Evolutionary conservation across 2,329 filamentous ascomycete species (phyloP), one percentile per base, ranked within the genome.

Genomic region (Rutstroemia sp.): DNA sequence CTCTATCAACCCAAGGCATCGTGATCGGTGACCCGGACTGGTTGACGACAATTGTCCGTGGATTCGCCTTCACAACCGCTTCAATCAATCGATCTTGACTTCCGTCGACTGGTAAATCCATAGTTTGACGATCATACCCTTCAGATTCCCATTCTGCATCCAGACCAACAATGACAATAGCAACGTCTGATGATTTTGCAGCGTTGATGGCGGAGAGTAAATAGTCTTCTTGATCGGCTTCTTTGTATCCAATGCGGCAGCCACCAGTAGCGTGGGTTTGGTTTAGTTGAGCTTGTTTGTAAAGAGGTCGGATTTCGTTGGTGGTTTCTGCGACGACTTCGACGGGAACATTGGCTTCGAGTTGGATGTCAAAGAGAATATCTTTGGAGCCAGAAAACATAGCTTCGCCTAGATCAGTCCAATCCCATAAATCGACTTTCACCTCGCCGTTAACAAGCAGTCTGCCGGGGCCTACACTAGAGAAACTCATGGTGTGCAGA

Each of bases 61-160:
- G 76, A 65, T 88, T 89, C 4, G 79, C 83, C 16, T 76, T 74
- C 17, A 83, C 73, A 0, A 88, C 76, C 1, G 82, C 82, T 49
- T 81, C 76, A 54, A 88, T 76, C 4, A 89, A 76, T 39, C 78
- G 77, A 65, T 88, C 84, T 63, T 84, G 80, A 67, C 73, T 79
- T 46, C 74, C 79, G 58, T 78, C 72, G 27, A 72, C 73, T 38
- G 82, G 81, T 4, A 86, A 72, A 59, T 82, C 79, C 78, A 84
- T 81, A 55, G 75, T 80, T 56, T 76, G 73, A 48, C 85, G 78
- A 66, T 88, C 86, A 58, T 87, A 87, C 1, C 86, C 86, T 68
- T 89, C 86, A 1, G 84, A 87, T 66, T 89, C 86, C 85, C 85
- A 89, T 67, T 89, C 86, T 5, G 81, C 81, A 67, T 89, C 86